Conservation (phyloP, 1,139 yeast genomes). For the Yamadazyma atlantica region DNA sequence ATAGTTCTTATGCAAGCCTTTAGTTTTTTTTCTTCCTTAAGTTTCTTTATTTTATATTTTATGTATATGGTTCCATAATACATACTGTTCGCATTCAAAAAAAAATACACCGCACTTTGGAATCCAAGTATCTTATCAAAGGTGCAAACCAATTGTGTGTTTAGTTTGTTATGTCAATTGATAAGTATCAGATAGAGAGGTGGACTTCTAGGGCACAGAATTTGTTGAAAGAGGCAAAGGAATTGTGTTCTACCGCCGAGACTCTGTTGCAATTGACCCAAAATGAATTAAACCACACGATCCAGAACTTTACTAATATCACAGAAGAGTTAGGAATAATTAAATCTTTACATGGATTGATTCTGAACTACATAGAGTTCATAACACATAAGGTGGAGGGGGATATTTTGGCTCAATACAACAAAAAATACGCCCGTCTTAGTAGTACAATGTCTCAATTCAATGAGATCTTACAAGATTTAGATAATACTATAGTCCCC, state of each 20-base stretch:
- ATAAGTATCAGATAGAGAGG: conserved; percentile 6
- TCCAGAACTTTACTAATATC: conserved; percentile 23
- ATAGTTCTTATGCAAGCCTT: no score
- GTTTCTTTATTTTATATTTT: no score
- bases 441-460: conserved; percentile 26
- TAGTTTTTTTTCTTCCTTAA: not conserved
- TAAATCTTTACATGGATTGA: conserved; percentile 17
- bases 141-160: no score
- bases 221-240: conserved; percentile 32
- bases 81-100: no score
- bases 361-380: conserved; percentile 11
- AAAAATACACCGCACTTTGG: not conserved
- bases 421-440: conserved; percentile 14
- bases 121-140: not conserved
- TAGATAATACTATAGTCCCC: conserved; percentile 31
- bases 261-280: conserved; percentile 25
- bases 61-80: no score
- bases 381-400: conserved; percentile 11
- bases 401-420: conserved; percentile 14
- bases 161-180: not conserved
- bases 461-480: conserved; percentile 24
- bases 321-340: conserved; percentile 22
- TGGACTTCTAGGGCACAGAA: conserved; percentile 34
- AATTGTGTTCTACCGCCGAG: conserved; percentile 35
- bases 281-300: conserved; percentile 23